phyloP scores from a whole-genome alignment of 2,329 filamentous ascomycete species.

The Trichoderma sp. region DNA sequence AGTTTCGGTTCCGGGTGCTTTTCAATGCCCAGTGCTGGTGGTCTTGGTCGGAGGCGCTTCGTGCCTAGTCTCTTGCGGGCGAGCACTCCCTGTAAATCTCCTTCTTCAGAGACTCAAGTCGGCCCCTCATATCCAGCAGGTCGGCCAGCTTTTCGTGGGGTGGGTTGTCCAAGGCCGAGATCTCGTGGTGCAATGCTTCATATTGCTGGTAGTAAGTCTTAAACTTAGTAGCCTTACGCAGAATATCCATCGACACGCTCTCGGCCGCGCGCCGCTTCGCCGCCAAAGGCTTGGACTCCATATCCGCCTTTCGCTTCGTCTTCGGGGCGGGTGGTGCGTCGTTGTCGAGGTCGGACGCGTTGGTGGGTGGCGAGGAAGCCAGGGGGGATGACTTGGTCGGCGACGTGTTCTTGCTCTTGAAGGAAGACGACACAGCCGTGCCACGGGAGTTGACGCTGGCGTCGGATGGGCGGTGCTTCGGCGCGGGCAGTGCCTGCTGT shows the following conservation, averaged over 20 bases:
- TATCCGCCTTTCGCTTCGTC: constrained; percentile 51
- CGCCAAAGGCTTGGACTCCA: constrained; percentile 33
- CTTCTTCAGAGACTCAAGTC: constrained; percentile 59
- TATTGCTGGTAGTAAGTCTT: constrained; percentile 60
- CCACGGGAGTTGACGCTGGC: constrained; percentile 49
- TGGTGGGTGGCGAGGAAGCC: constrained; percentile 66
- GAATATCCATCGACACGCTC: constrained; percentile 46
- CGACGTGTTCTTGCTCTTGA: constrained; percentile 57
- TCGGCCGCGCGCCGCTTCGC: constrained; percentile 39
- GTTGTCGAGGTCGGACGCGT: constrained; percentile 63
- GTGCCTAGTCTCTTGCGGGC: constrained; percentile 31
- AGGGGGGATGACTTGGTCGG: constrained; percentile 66
- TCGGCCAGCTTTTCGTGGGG: constrained; percentile 54
- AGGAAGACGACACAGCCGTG: constrained; percentile 43
- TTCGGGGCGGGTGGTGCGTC: constrained; percentile 42
- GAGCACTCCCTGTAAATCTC: constrained; percentile 57
- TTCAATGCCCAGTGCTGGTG: too few relatives aligned
- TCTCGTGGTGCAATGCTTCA: constrained; percentile 58
- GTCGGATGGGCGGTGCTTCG: constrained; percentile 54
- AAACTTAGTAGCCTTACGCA: constrained; percentile 59
- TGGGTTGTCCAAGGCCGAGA: constrained; percentile 54
- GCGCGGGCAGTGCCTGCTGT: constrained; percentile 41
- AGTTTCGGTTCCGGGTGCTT: background rate
- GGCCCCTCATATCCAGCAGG: constrained; percentile 57
- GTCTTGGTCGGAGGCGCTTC: background rate